These are phyloP conservation scores for Suillus clintonianus DNA, from an alignment of 768 basidiomycete species.

Conservation along the genomic window DNA sequence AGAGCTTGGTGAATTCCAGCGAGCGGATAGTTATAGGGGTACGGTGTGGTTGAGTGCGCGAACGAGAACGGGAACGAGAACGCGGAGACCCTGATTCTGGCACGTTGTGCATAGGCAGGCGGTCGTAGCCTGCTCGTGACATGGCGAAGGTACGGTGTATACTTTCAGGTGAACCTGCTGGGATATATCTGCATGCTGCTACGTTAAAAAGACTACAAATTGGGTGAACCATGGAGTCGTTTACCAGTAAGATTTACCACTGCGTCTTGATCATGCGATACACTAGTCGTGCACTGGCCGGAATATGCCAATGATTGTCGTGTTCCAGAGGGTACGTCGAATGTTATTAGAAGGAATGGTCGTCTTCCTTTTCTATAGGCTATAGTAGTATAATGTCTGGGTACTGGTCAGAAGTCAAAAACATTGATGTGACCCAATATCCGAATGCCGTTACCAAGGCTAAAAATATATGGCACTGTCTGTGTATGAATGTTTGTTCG, in stretches of 20 bases:
- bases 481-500: neutral
- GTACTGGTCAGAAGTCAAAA: neutral
- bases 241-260: neutral
- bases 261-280: neutral
- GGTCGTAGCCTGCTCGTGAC: conserved; percentile 47
- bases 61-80: conserved; percentile 22
- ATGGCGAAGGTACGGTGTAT: conserved; percentile 16
- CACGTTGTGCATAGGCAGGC: conserved; percentile 51
- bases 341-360: neutral
- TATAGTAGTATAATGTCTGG: no score
- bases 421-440: neutral
- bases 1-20: conserved; percentile 37
- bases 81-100: conserved; percentile 32
- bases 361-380: neutral
- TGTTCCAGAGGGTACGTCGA: neutral
- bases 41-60: conserved; percentile 14
- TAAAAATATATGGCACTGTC: neutral
- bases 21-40: conserved; percentile 31
- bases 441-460: neutral
- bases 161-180: neutral
- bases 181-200: neutral
- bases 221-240: neutral
- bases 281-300: neutral
- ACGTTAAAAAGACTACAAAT: neutral
- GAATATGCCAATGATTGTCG: neutral